Evolutionary conservation across 495 filamentous ascomycete species (phyloP).

Genomic region (Chaetomium tenue): DNA sequence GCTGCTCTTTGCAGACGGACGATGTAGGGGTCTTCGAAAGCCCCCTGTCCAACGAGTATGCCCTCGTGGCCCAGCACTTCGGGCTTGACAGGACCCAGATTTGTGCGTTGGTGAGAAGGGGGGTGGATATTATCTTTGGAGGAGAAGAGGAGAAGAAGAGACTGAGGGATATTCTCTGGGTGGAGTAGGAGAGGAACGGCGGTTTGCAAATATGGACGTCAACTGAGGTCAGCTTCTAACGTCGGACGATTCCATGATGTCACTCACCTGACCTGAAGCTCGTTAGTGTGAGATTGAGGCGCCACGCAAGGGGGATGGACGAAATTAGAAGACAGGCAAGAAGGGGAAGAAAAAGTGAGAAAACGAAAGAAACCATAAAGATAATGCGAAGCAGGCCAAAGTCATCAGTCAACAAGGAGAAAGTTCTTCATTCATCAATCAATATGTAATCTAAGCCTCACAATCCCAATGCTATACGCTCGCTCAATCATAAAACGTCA

Average conservation of each 20-base stretch:
- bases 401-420: background rate
- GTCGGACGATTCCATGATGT: too few relatives aligned
- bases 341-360: too few relatives aligned
- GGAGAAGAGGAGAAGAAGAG: conserved; percentile 60
- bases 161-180: conserved; percentile 53
- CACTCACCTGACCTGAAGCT: too few relatives aligned
- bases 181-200: background rate
- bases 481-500: background rate
- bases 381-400: too few relatives aligned
- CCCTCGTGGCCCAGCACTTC: conserved; percentile 71
- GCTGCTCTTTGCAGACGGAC: conserved; percentile 62
- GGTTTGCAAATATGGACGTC: background rate
- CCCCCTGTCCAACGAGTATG: conserved; percentile 75
- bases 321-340: background rate
- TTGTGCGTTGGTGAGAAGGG: conserved; percentile 53
- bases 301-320: background rate
- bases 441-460: background rate
- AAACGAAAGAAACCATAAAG: too few relatives aligned
- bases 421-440: background rate
- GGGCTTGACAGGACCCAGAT: conserved; percentile 55
- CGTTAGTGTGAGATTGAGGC: too few relatives aligned
- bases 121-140: conserved; percentile 64
- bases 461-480: background rate
- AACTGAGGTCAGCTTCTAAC: too few relatives aligned
- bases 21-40: conserved; percentile 84